phyloP scores from a whole-genome alignment of 2,329 filamentous ascomycete genomes.

The Ophiosphaerella korrae region DNA sequence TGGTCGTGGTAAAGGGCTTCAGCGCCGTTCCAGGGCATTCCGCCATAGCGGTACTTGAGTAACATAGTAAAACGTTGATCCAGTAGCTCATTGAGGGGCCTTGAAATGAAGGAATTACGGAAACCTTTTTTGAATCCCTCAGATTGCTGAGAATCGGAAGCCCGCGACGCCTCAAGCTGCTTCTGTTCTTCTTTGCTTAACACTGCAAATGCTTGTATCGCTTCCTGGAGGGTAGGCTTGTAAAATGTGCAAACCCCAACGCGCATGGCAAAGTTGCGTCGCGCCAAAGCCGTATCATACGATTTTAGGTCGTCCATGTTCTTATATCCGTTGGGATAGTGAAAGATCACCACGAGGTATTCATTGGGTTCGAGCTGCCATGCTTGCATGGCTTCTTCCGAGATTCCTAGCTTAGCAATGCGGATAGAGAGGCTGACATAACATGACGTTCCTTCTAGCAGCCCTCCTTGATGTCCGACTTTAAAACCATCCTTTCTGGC shows the following conservation, averaged over 20 bases:
- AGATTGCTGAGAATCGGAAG: conserved; percentile 21
- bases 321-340: conserved; percentile 67
- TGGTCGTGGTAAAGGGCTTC: conserved; percentile 62
- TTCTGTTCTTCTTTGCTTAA: conserved; percentile 40
- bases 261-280: conserved; percentile 60
- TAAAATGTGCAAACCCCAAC: conserved; percentile 74
- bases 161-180: conserved; percentile 26
- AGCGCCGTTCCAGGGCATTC: conserved; percentile 70
- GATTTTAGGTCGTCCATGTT: conserved; percentile 60
- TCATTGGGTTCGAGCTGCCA: conserved; percentile 72
- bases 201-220: conserved; percentile 58
- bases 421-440: conserved; percentile 72
- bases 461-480: conserved; percentile 65
- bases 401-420: conserved; percentile 72
- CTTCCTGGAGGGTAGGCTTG: conserved; percentile 68
- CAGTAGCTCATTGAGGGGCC: conserved; percentile 71
- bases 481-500: conserved; percentile 71
- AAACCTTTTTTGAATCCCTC: conserved; percentile 44
- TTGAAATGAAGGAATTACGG: conserved; percentile 70
- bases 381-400: conserved; percentile 74
- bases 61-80: conserved; percentile 67
- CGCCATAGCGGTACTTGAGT: conserved; percentile 62
- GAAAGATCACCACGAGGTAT: conserved; percentile 75
- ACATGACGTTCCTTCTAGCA: conserved; percentile 54
- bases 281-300: conserved; percentile 44